A percentile compares a stretch with the other conserved stretches of the same genome.
These are phyloP conservation scores for Medicago truncatula DNA, from an alignment of 306 rosid genomes.

Conservation along the genomic window MtrunA17r5.0-ANR NC_053043.1:48616501-48617000, in stretches of 20 bases:
- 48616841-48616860: conserved; percentile 18
- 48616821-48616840: conserved; percentile 13
- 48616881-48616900: neutral
- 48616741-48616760: conserved; percentile 47
- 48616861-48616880: neutral
- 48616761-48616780: conserved; percentile 47
- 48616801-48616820: conserved; percentile 60
- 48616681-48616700: conserved; percentile 71
- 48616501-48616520: conserved; percentile 38
- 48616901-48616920: neutral
- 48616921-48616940: neutral
- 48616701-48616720: conserved; percentile 63
- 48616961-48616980: conserved; percentile 84
- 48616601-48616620: conserved; percentile 71
- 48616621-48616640: conserved; percentile 60
- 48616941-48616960: neutral
- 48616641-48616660: conserved; percentile 69
- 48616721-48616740: conserved; percentile 64
- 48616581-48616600: conserved; percentile 62
- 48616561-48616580: conserved; percentile 56
- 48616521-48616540: conserved; percentile 53
- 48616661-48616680: conserved; percentile 76
- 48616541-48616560: conserved; percentile 62
- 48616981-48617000: conserved; percentile 58
- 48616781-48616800: conserved; percentile 54